phyloP scores from a whole-genome alignment of 352 stramenopile species.

The Albugo laibachii region DNA sequence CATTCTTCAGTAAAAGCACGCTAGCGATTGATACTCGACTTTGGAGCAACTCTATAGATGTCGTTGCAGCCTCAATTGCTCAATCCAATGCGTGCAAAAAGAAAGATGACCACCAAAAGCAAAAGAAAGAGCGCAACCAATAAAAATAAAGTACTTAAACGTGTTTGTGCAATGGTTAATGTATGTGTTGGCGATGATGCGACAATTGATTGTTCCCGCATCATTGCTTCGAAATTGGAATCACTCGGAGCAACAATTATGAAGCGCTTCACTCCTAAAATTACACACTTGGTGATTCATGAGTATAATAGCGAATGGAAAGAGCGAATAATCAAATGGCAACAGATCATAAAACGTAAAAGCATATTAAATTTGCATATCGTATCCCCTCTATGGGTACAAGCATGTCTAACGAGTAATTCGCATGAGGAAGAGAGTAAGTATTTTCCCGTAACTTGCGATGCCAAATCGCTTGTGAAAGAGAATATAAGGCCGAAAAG shows the following conservation, averaged over 20 bases:
- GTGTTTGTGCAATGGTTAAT: constrained; percentile 55
- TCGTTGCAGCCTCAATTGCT: too few relatives aligned
- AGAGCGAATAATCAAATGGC: neutral
- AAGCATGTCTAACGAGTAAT: constrained; percentile 58
- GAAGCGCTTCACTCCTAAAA: constrained; percentile 33
- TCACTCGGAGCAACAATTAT: constrained; percentile 44
- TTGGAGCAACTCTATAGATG: too few relatives aligned
- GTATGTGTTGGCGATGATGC: constrained; percentile 39
- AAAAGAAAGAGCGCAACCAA: too few relatives aligned
- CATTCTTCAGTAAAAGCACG: too few relatives aligned
- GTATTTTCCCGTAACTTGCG: constrained; percentile 44
- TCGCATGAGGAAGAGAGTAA: constrained; percentile 36
- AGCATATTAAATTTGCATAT: constrained; percentile 22
- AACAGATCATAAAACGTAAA: neutral
- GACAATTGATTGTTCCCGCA: constrained; percentile 64
- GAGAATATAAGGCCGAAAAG: too few relatives aligned
- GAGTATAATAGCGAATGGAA: constrained; percentile 45
- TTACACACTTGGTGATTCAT: constrained; percentile 65
- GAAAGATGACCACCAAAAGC: too few relatives aligned
- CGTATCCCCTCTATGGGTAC: constrained; percentile 70
- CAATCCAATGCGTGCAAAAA: too few relatives aligned
- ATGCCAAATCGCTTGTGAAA: too few relatives aligned
- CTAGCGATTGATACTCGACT: too few relatives aligned
- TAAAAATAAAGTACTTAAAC: constrained; percentile 10
- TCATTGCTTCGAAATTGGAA: constrained; percentile 38